Evolutionary conservation across 148 eudicot species (phyloP).

Genomic region (Chenopodium quinoa): DNA sequence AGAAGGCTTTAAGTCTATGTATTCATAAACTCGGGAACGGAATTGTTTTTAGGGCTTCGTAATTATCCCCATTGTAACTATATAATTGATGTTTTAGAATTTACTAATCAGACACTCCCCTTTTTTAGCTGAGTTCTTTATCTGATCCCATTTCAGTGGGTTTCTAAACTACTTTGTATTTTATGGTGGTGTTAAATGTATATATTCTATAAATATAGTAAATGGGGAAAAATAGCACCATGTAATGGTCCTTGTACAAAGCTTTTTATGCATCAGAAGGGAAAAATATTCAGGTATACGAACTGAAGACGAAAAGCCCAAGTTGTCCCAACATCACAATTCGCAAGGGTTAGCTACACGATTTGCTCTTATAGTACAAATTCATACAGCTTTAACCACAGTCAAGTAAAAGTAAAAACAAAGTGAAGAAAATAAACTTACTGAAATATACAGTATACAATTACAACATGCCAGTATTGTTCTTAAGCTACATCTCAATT

Average conservation of each 20-base stretch:
- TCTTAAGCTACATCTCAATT: neutral
- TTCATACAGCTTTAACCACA: no score
- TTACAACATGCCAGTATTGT: no score
- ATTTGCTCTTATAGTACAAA: no score
- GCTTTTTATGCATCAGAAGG: no score
- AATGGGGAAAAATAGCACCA: no score
- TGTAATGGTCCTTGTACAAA: no score
- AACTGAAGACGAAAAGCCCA: neutral
- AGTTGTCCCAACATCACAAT: no score
- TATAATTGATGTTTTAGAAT: neutral
- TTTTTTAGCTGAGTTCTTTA: neutral
- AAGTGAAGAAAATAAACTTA: no score
- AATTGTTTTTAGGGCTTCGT: neutral
- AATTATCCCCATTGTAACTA: slow-evolving; percentile 13
- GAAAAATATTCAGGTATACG: neutral
- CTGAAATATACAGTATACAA: no score
- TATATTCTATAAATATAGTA: no score
- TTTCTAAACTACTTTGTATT: neutral
- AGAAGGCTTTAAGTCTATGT: slow-evolving; percentile 78
- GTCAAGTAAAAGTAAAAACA: no score
- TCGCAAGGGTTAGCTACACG: no score
- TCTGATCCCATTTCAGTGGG: neutral
- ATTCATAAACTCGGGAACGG: slow-evolving; percentile 1
- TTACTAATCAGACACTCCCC: neutral
- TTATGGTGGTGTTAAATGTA: neutral